Evolutionary conservation across 1,139 yeast genomes (phyloP).

Genomic region (Arxiozyma slooffiae): DNA sequence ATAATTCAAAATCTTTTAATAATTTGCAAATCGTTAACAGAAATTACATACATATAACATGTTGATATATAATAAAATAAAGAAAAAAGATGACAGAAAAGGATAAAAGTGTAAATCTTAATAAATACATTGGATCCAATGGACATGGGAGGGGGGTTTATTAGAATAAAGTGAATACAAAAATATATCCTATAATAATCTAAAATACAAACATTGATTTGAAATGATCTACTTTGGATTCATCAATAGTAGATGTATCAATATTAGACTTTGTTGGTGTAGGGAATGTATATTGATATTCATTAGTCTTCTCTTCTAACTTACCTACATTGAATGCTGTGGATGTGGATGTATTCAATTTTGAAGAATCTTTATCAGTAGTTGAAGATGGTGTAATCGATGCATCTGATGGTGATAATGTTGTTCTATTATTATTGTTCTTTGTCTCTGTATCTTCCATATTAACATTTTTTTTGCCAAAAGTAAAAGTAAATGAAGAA

Average conservation of each 20-base stretch:
- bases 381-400: neutral
- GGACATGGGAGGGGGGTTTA: neutral
- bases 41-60: no score
- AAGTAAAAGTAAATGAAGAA: conserved; percentile 3
- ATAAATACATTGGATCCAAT: neutral
- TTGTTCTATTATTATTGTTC: neutral
- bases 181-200: neutral
- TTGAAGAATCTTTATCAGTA: neutral
- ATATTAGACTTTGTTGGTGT: conserved; percentile 17
- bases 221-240: conserved; percentile 17
- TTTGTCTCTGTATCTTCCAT: neutral
- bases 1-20: no score
- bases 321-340: neutral
- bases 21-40: neutral
- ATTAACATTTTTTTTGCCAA: neutral
- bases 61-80: no score
- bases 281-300: conserved; percentile 9
- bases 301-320: neutral
- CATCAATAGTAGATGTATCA: conserved; percentile 11
- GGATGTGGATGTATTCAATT: neutral
- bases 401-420: neutral
- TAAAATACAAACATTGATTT: conserved; percentile 18
- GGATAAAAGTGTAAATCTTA: neutral
- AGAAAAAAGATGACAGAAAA: neutral
- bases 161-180: neutral